Evolutionary conservation across 164 flowering plant genomes (phyloP).

Genomic region (Amborella trichopoda): DNA sequence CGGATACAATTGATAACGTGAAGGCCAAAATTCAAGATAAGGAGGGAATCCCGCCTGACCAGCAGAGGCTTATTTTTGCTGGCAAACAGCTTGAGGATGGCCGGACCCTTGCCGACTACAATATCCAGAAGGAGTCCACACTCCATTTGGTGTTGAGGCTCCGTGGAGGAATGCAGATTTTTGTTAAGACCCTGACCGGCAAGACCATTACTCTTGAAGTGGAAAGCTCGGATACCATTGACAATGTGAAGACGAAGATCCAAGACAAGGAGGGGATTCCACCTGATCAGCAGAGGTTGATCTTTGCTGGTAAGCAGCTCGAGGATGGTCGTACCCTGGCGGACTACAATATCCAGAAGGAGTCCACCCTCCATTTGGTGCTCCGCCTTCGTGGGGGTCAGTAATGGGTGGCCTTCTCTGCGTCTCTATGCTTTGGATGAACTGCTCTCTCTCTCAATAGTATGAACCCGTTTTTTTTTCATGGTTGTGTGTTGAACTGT

Average conservation of each 20-base stretch:
- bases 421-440: no score
- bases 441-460: no score
- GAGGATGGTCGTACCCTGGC: not conserved
- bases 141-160: not conserved
- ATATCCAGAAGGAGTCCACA: not conserved
- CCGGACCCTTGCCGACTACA: not conserved
- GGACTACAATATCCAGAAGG: not conserved
- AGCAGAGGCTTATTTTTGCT: not conserved
- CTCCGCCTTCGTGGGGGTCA: not conserved
- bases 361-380: not conserved
- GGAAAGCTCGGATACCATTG: not conserved
- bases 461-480: no score
- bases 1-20: not conserved
- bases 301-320: not conserved
- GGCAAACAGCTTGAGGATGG: slow-evolving; percentile 1
- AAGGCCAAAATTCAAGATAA: not conserved
- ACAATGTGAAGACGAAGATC: not conserved
- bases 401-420: not conserved
- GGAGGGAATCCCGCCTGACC: not conserved
- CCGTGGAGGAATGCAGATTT: not conserved
- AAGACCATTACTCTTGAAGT: not conserved
- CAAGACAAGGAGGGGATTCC: not conserved
- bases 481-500: no score
- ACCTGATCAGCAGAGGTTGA: not conserved
- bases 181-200: not conserved